These are phyloP conservation scores for Nelumbo lutea DNA, from an alignment of 164 flowering plant genomes.

Conservation along the genomic window DNA sequence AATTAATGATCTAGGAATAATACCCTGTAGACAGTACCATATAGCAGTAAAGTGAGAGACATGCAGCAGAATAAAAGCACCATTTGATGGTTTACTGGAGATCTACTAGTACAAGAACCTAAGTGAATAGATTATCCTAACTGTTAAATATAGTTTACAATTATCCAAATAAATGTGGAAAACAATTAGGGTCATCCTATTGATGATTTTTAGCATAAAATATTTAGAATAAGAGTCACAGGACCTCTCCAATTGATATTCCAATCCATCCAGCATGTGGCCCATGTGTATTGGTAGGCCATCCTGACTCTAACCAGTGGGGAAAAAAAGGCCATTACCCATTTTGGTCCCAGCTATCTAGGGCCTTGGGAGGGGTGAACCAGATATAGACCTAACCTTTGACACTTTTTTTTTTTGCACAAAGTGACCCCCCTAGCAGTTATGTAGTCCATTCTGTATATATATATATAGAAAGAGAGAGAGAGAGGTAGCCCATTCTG, in stretches of 20 bases:
- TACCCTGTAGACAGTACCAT: not conserved
- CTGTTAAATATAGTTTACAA: not conserved
- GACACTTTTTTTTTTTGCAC: too few species aligned
- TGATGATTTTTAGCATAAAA: not conserved
- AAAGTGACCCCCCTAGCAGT: too few species aligned
- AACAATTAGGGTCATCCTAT: not conserved
- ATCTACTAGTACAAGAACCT: not conserved
- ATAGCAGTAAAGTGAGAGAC: not conserved
- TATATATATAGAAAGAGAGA: too few species aligned
- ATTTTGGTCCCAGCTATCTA: too few species aligned
- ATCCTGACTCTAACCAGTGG: not conserved
- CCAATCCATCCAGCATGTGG: not conserved
- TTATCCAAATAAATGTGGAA: too few species aligned
- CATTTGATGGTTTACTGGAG: not conserved
- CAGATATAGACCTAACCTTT: too few species aligned
- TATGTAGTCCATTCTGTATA: too few species aligned
- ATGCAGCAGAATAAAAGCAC: not conserved
- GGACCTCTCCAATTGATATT: not conserved
- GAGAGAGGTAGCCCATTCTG: not conserved
- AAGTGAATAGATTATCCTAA: not conserved
- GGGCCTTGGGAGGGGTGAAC: too few species aligned
- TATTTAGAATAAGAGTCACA: not conserved
- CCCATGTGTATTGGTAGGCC: not conserved
- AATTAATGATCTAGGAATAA: not conserved
- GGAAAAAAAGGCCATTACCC: too few species aligned